Percentiles rank a stretch among this genome's conserved stretches.
phyloP scores from a whole-genome alignment of 495 filamentous ascomycete species.

The Penicillium subrubescens region DNA sequence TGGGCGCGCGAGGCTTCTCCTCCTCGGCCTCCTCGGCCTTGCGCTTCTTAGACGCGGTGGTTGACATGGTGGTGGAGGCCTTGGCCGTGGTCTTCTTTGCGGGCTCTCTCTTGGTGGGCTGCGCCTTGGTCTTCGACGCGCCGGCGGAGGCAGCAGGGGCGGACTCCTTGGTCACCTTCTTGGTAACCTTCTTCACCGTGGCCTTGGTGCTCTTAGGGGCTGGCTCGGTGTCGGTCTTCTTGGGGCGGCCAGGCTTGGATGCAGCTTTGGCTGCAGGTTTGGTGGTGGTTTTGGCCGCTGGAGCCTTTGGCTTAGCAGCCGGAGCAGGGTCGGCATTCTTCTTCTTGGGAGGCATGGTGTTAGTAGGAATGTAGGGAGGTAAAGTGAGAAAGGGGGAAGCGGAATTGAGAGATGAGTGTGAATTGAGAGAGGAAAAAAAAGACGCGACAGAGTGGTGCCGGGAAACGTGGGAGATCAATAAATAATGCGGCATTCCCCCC shows the following conservation, averaged over 20 bases:
- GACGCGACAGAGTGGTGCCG: slow-evolving; percentile 15
- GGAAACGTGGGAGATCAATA: slow-evolving; percentile 14
- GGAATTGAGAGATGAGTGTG: slow-evolving; percentile 7
- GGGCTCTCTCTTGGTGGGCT: slow-evolving; percentile 16
- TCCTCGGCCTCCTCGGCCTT: slow-evolving; percentile 37
- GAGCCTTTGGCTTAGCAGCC: slow-evolving; percentile 7
- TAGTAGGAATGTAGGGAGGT: slow-evolving; percentile 8
- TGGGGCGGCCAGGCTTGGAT: slow-evolving; percentile 16
- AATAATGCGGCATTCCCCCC: slow-evolving; percentile 30
- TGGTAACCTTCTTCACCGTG: slow-evolving; percentile 11
- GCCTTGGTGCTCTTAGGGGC: slow-evolving; percentile 1
- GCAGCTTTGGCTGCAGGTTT: slow-evolving; percentile 16
- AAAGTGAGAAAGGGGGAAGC: slow-evolving; percentile 15
- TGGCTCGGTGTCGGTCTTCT: slow-evolving; percentile 18
- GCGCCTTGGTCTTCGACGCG: slow-evolving; percentile 12
- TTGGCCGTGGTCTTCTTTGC: slow-evolving; percentile 24
- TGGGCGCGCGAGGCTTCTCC: slow-evolving; percentile 32
- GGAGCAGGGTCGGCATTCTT: slow-evolving; percentile 18
- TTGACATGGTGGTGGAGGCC: slow-evolving; percentile 11
- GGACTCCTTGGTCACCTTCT: not conserved
- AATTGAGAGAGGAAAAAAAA: slow-evolving; percentile 12
- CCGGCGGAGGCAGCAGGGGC: slow-evolving; percentile 1
- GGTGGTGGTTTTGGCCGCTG: slow-evolving; percentile 12
- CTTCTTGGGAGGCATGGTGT: slow-evolving; percentile 43
- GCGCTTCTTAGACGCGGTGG: slow-evolving; percentile 40